Evolutionary conservation across 805 yeast species (phyloP).

Genomic region (Nakazawaea siamensis): DNA sequence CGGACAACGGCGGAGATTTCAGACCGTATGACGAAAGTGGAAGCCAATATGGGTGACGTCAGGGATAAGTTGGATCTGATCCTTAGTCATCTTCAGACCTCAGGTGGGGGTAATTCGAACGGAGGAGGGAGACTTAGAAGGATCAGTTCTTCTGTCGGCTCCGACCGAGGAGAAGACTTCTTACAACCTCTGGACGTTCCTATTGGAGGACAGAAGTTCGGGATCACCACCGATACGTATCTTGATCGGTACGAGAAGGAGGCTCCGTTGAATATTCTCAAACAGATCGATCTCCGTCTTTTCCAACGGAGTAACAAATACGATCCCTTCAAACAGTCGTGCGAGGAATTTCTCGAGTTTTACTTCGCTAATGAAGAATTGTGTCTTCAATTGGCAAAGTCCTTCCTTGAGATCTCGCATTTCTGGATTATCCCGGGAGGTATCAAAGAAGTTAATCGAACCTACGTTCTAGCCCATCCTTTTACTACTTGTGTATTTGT

Average conservation of each 20-base stretch:
- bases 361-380: constrained; percentile 33
- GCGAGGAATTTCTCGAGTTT: constrained; percentile 38
- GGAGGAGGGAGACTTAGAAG: neutral
- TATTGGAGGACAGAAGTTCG: too few relatives aligned
- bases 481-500: constrained; percentile 48
- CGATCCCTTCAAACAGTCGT: constrained; percentile 24
- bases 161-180: neutral
- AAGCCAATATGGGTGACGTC: constrained; percentile 5
- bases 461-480: constrained; percentile 41
- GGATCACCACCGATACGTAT: constrained; percentile 3
- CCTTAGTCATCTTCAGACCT: constrained; percentile 14
- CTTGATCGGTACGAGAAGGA: constrained; percentile 8
- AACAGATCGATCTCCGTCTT: constrained; percentile 20
- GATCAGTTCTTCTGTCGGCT: neutral
- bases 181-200: too few relatives aligned
- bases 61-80: constrained; percentile 13
- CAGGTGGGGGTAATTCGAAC: neutral
- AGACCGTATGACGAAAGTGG: constrained; percentile 8
- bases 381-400: constrained; percentile 35
- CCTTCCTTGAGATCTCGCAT: constrained; percentile 44
- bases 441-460: constrained; percentile 34
- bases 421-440: constrained; percentile 61
- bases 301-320: constrained; percentile 17
- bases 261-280: constrained; percentile 24
- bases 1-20: neutral